Evolutionary conservation across 441 rosid species (phyloP).

Genomic region (Rhodomyrtus psidioides): DNA sequence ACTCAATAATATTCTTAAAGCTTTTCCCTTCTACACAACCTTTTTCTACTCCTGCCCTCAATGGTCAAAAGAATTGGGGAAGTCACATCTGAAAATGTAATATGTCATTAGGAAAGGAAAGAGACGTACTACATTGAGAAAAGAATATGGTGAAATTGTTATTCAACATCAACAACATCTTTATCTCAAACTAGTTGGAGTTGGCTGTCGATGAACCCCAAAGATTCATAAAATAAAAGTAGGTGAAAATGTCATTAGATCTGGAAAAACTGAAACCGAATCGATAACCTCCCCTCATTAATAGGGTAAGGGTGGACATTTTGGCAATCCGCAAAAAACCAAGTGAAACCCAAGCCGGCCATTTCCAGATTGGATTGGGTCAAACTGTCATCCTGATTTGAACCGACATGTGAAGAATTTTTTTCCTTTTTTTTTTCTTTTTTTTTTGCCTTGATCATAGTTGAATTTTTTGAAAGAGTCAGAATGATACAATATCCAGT

Average conservation of each 20-base stretch:
- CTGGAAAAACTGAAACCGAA: not conserved
- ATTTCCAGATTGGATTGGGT: not conserved
- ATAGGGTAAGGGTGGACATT: not conserved
- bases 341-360: not conserved
- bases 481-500: not conserved
- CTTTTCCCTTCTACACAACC: no score
- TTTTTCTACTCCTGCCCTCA: not conserved
- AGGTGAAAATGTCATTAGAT: not conserved
- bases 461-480: not conserved
- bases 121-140: not conserved
- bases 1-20: no score
- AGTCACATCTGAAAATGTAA: not conserved
- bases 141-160: not conserved
- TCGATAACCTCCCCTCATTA: not conserved
- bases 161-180: no score
- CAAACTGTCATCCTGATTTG: not conserved
- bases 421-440: not conserved
- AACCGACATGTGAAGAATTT: not conserved
- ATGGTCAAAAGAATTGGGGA: not conserved
- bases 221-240: no score
- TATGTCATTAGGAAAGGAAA: not conserved
- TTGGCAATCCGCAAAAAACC: not conserved
- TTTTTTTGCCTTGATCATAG: not conserved
- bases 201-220: no score
- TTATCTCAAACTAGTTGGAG: no score